phyloP scores from a whole-genome alignment of 2,329 filamentous ascomycete genomes.

The Ilyonectria robusta region DNA sequence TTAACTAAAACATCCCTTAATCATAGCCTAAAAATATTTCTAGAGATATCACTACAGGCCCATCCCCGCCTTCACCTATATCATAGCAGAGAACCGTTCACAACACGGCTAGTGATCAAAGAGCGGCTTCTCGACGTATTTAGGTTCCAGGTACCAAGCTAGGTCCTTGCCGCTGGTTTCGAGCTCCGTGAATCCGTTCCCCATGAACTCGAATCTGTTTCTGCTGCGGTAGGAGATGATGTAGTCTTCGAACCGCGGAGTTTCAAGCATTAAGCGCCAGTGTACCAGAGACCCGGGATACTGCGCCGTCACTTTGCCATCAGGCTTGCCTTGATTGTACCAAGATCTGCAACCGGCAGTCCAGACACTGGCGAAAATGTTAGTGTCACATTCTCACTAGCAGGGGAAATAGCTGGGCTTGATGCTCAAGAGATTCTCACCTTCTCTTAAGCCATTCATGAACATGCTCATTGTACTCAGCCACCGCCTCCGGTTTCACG shows the following conservation, averaged over 20 bases:
- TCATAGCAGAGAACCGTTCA: too few species aligned
- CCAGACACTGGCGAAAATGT: slow-evolving; percentile 15
- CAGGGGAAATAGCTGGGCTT: neutral
- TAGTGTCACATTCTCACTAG: neutral
- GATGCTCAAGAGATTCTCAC: neutral
- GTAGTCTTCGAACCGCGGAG: slow-evolving; percentile 16
- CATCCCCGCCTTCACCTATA: too few species aligned
- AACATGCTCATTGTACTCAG: slow-evolving; percentile 23
- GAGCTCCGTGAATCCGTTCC: slow-evolving; percentile 16
- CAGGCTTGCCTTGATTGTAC: slow-evolving; percentile 23
- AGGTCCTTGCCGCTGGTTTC: slow-evolving; percentile 20
- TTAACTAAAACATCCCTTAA: neutral
- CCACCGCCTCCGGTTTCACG: slow-evolving; percentile 11
- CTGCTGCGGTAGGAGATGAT: slow-evolving; percentile 20
- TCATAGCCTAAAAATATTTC: neutral
- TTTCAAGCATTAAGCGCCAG: slow-evolving; percentile 26
- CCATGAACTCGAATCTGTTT: slow-evolving; percentile 32
- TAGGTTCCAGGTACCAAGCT: slow-evolving; percentile 25
- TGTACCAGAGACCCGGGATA: slow-evolving; percentile 27
- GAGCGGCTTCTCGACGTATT: slow-evolving; percentile 17
- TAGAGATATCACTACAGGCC: neutral
- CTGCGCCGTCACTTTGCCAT: slow-evolving; percentile 23
- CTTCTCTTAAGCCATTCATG: slow-evolving; percentile 26
- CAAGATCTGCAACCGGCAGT: slow-evolving; percentile 21
- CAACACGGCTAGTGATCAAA: slow-evolving; percentile 7